Base-by-base conservation (phyloP, 768 basidiomycete genomes). In the Trametes punicea region DNA sequence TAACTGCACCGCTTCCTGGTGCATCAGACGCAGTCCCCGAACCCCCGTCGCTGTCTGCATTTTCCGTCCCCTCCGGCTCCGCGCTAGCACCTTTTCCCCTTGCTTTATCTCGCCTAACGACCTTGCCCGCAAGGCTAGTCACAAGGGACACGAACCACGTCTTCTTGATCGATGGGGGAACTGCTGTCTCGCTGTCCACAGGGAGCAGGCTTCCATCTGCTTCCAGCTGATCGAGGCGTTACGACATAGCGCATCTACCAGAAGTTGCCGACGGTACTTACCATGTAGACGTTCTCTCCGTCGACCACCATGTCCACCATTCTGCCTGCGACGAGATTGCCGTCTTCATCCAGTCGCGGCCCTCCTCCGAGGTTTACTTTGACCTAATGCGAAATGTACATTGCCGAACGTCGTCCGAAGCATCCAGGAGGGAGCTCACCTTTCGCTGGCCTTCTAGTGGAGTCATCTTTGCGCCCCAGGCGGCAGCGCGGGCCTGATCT, bases 301-400 rank as follows among this genome's bases (percentile, higher is more conserved):
- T 92, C 88, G 10, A 95, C 92, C 18, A 92, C 77, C 84, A 93
- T 84, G 57, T 93, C 90, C 56, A 93, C 74, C 72, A 73, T 79
- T 67, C 78, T 81, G 7, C 77, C 80, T 27, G 70, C 68, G 21
- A 73, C 65, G 16, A 70, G 59, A 55, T 80, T 77, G 4, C 85
- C 86, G 50, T 82, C 83, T 55, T 81, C 84, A 61, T 85, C 81
- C 6, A 71, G 55, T 21, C 74, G 75, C 45, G 73, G 72, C 13
- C 71, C 69, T 27, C 80, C 83, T 11, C 85, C 84, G 4, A 88
- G 70, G 65, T 83, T 87, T 21, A 92, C 79, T 64, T 81, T 88
- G 57, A 91, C 85, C 88, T 90, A 62, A 54, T 25, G 20, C 25
- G 44, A 34, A 45, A 5, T 36, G 44, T 46, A 29, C 21, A n/a